Conservation (phyloP, 352 stramenopile genomes). For the Pythium rhizo-oryzae region DNA sequence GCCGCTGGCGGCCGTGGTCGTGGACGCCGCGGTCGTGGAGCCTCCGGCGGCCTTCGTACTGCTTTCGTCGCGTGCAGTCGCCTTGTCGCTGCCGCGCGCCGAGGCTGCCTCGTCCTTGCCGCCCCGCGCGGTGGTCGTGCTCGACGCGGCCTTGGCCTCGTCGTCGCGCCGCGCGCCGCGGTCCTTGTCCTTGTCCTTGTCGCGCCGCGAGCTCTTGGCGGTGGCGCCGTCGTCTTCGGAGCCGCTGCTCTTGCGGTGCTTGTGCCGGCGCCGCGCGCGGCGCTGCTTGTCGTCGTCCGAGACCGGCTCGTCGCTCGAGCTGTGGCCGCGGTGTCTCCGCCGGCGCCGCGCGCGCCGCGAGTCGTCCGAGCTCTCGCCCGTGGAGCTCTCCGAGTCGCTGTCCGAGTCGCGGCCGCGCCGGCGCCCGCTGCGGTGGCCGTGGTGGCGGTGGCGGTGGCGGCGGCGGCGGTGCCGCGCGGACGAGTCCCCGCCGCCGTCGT, state of each 20-base stretch:
- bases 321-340: slow-evolving; percentile 40
- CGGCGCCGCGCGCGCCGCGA: slow-evolving; percentile 37
- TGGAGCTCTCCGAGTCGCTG: slow-evolving; percentile 60
- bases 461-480: slow-evolving; percentile 12
- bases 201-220: slow-evolving; percentile 17
- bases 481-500: slow-evolving; percentile 8
- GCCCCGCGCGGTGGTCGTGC: background rate
- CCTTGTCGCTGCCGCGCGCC: slow-evolving; percentile 28
- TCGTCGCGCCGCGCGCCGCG: slow-evolving; percentile 37
- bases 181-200: slow-evolving; percentile 6
- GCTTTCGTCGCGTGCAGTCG: slow-evolving; percentile 17
- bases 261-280: slow-evolving; percentile 32
- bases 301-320: slow-evolving; percentile 61
- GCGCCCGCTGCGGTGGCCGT: slow-evolving; percentile 24
- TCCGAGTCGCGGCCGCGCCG: slow-evolving; percentile 37
- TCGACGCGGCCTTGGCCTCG: slow-evolving; percentile 29
- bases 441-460: slow-evolving; percentile 23
- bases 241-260: slow-evolving; percentile 35
- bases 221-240: slow-evolving; percentile 28
- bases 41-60: background rate
- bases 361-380: slow-evolving; percentile 48
- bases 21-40: slow-evolving; percentile 7
- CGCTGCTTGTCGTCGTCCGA: slow-evolving; percentile 46
- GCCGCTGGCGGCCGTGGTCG: slow-evolving; percentile 5
- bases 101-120: background rate